Conservation (phyloP, 164 flowering plant genomes). For the Paratinospora sagittata region DNA sequence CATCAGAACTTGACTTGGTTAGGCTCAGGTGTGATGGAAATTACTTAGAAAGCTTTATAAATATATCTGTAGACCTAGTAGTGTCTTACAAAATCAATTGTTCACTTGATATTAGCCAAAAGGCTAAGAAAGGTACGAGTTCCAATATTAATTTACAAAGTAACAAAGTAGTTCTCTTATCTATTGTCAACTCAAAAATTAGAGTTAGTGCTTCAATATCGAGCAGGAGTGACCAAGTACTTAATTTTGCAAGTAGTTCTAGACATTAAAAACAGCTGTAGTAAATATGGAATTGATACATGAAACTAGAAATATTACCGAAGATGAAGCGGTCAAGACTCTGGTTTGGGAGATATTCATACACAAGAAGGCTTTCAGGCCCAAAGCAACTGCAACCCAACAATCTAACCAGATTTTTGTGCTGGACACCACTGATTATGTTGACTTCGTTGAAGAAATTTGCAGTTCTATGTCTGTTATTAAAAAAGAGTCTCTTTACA, state of each 20-base stretch:
- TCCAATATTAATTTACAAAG: too few relatives aligned
- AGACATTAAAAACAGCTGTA: not conserved
- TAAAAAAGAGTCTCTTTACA: conserved; percentile 32
- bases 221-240: too few relatives aligned
- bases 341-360: conserved; percentile 40
- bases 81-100: too few relatives aligned
- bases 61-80: too few relatives aligned
- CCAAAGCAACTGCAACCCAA: conserved; percentile 40
- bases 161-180: too few relatives aligned
- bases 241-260: too few relatives aligned
- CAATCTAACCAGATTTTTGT: conserved; percentile 43
- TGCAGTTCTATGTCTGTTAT: conserved; percentile 11
- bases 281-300: not conserved
- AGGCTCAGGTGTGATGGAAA: not conserved
- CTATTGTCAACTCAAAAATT: too few relatives aligned
- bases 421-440: conserved; percentile 34
- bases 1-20: not conserved
- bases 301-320: conserved; percentile 7
- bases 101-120: too few relatives aligned
- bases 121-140: too few relatives aligned
- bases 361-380: conserved; percentile 32
- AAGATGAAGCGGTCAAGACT: conserved; percentile 31
- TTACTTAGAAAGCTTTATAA: too few relatives aligned
- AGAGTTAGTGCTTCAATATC: too few relatives aligned
- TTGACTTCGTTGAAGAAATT: conserved; percentile 39